These are phyloP conservation scores for Lipomyces spencermartinsiae DNA, from an alignment of 805 yeast genomes.

Conservation along the genomic window DNA sequence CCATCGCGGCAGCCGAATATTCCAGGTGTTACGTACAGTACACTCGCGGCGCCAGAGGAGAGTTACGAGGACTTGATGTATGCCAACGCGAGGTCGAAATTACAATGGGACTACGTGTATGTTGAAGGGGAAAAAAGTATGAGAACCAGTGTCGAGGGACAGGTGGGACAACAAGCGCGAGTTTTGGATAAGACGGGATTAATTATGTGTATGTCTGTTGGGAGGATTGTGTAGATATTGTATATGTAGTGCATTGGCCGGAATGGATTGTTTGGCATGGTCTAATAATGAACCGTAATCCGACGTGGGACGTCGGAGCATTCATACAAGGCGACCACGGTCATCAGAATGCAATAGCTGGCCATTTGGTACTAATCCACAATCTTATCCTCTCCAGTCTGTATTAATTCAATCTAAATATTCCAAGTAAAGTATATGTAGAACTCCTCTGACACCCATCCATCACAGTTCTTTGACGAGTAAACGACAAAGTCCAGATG, in stretches of 20 bases:
- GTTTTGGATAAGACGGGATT: constrained; percentile 4
- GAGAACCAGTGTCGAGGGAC: constrained; percentile 12
- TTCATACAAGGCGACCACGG: neutral
- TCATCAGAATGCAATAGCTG: neutral
- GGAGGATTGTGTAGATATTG: constrained; percentile 1
- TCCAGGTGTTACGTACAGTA: neutral
- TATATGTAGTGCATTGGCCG: neutral
- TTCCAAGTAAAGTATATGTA: constrained; percentile 19
- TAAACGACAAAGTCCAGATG: constrained; percentile 32
- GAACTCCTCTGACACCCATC: constrained; percentile 41
- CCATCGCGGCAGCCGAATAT: neutral
- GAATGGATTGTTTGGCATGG: neutral
- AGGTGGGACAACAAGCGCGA: neutral
- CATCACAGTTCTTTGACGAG: constrained; percentile 23
- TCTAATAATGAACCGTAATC: no score
- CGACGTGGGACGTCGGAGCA: no score
- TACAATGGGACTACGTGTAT: constrained; percentile 22
- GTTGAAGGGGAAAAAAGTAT: constrained; percentile 17
- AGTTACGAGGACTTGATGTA: neutral
- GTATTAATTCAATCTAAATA: constrained; percentile 1
- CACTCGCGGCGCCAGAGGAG: neutral
- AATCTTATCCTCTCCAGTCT: neutral
- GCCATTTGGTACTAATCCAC: neutral
- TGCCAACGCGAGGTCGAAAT: neutral
- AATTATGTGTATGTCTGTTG: neutral